Evolutionary conservation across 1,284 basidiomycete genomes (phyloP), one percentile per base, ranked within the genome.

Genomic region (Apiotrichum veenhuisii): DNA sequence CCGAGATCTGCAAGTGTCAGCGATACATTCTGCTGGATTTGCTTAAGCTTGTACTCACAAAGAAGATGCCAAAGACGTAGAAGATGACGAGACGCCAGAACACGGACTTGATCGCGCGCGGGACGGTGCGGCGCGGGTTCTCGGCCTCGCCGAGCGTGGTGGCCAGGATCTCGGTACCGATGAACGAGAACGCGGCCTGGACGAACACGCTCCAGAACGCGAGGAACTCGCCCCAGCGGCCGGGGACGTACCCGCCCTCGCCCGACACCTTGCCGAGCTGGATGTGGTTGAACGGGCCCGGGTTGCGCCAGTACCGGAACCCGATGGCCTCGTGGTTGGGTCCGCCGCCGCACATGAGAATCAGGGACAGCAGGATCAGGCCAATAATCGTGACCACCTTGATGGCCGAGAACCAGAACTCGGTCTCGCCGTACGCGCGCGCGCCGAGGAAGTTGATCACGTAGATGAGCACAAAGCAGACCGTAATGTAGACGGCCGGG

Each of bases 111-210:
- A 91, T 87, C 10, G 90, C 91, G 69, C 85, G 87, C 47, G 85
- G 82, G 50, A 94, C 87, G 64, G 89, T 89, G 44, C 85, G 83
- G 50, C 87, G 82, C 1, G 89, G 89, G 70, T 83, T 89, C 72
- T 86, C 63, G 60, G 65, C 66, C 63, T 69, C 68, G 69, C 84
- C 73, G 59, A 87, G 79, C 9, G 77, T 75, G 20, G 46, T 48
- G 20, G 46, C 46, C 12, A 48, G n/a, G 33, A 50, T 20, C 34
- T 50, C 49, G 30, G 90, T 87, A 56, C 87, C 88, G 69, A 88
- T 84, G 80, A 87, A 88, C 3, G 88, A 89, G 80, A 90, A 93
- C 2, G 85, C 87, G 15, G 89, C 88, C 70, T 89, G 87, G 23
- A 89, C 83, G 47, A 89, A 73, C n/a, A 88, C 82, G 26, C 46